A percentile compares a stretch with the other conserved stretches of the same genome.
phyloP scores from a whole-genome alignment of 2,329 filamentous ascomycete genomes.

The Metarhizium rileyi region DNA sequence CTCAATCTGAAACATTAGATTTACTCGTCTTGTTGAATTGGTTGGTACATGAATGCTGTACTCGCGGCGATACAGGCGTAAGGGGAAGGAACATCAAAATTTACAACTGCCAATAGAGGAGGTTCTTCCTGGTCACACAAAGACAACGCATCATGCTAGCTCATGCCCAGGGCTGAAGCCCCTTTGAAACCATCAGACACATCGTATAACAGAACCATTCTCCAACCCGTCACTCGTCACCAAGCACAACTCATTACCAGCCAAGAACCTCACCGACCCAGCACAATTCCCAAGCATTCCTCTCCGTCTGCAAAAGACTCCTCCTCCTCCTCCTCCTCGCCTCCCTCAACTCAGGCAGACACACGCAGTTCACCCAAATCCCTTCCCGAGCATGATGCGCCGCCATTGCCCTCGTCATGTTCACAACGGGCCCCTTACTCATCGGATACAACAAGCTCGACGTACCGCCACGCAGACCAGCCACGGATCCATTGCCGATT shows the following conservation, averaged over 20 bases:
- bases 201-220: conserved; percentile 19
- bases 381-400: conserved; percentile 35
- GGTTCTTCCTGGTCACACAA: too few species aligned
- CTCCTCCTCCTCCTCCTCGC: conserved; percentile 25
- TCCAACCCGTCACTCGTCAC: too few species aligned
- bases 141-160: too few species aligned
- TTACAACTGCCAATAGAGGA: too few species aligned
- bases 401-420: conserved; percentile 43
- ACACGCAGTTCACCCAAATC: conserved; percentile 41
- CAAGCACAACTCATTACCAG: conserved; percentile 31
- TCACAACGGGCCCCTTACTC: conserved; percentile 37
- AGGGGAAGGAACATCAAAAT: too few species aligned
- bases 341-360: conserved; percentile 28
- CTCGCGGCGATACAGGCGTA: too few species aligned
- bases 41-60: too few species aligned
- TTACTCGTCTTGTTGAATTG: too few species aligned
- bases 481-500: conserved; percentile 53
- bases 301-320: conserved; percentile 31
- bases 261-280: conserved; percentile 28
- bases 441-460: conserved; percentile 37
- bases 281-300: conserved; percentile 34
- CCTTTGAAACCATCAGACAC: too few species aligned
- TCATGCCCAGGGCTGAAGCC: too few species aligned
- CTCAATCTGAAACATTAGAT: too few species aligned
- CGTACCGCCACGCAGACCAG: conserved; percentile 39